Percentiles rank a stretch among this genome's conserved stretches.
Conservation (phyloP, 2,329 filamentous ascomycete genomes). For the Ophiosphaerella narmari region DNA sequence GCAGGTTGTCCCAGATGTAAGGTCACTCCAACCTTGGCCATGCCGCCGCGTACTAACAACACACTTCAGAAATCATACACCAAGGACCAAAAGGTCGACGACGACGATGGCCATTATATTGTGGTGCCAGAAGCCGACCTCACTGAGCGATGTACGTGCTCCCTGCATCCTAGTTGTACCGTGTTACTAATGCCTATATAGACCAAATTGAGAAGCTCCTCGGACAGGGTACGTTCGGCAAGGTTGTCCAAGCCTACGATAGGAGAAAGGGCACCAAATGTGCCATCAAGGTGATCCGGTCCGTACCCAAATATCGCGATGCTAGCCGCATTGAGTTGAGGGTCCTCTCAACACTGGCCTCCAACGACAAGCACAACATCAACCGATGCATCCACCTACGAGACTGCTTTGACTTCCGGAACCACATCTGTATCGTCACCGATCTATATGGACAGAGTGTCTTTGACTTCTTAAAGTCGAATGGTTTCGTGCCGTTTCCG, state of each 20-base stretch:
- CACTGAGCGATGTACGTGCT: slow-evolving; percentile 81
- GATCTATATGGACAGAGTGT: slow-evolving; percentile 89
- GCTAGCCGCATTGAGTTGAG: slow-evolving; percentile 92
- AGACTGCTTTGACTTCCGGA: slow-evolving; percentile 96
- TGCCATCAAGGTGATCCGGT: slow-evolving; percentile 97
- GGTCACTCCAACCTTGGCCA: slow-evolving; percentile 21
- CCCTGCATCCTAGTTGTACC: not conserved
- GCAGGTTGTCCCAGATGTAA: slow-evolving; percentile 63
- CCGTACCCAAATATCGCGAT: slow-evolving; percentile 97
- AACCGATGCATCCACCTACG: slow-evolving; percentile 96
- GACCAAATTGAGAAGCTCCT: slow-evolving; percentile 88
- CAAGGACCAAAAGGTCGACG: slow-evolving; percentile 77
- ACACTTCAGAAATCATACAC: slow-evolving; percentile 50
- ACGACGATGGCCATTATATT: slow-evolving; percentile 96
- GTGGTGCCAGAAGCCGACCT: slow-evolving; percentile 84
- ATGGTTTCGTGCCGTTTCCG: slow-evolving; percentile 93
- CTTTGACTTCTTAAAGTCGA: slow-evolving; percentile 96
- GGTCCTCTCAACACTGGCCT: slow-evolving; percentile 87
- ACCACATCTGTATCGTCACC: slow-evolving; percentile 89
- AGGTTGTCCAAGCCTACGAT: slow-evolving; percentile 93
- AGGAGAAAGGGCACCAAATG: slow-evolving; percentile 76
- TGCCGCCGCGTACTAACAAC: slow-evolving; percentile 8
- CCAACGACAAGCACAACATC: slow-evolving; percentile 87
- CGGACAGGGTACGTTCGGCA: slow-evolving; percentile 96
- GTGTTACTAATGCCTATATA: slow-evolving; percentile 44